Conservation (phyloP, 208 protist genomes). For the Leishmania amazonensis region DNA sequence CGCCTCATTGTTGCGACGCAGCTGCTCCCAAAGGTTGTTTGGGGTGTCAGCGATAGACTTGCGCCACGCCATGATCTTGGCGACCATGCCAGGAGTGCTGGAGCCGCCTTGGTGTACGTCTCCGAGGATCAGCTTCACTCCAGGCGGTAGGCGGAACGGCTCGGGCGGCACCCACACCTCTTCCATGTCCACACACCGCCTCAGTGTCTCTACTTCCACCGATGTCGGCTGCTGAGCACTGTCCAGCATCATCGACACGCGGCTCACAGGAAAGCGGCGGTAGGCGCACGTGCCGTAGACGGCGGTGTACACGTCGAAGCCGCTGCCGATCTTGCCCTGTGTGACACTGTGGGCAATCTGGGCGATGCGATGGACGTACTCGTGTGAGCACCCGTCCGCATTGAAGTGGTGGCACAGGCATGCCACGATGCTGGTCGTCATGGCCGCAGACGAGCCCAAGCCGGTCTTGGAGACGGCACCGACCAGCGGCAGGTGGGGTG, state of each 20-base stretch:
- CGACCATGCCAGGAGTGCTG: conserved; percentile 95
- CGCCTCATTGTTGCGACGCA: conserved; percentile 66
- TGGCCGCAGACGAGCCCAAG: conserved; percentile 93
- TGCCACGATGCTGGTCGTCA: conserved; percentile 93
- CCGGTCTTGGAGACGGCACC: conserved; percentile 94
- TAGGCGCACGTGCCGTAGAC: conserved; percentile 94
- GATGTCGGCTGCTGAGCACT: conserved; percentile 35
- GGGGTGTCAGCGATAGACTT: conserved; percentile 42
- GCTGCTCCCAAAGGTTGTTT: conserved; percentile 73
- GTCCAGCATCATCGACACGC: conserved; percentile 62
- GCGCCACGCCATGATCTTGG: conserved; percentile 92
- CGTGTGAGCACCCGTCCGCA: conserved; percentile 17
- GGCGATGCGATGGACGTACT: conserved; percentile 91
- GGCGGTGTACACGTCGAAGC: conserved; percentile 97
- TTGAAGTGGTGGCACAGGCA: conserved; percentile 72
- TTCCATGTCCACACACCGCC: conserved; percentile 48
- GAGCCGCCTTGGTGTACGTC: conserved; percentile 91
- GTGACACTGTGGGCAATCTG: conserved; percentile 94
- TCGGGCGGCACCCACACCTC: conserved; percentile 70
- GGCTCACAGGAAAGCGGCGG: conserved; percentile 77
- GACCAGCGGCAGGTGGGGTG: conserved; percentile 66
- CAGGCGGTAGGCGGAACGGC: conserved; percentile 75
- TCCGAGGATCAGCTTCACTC: conserved; percentile 88
- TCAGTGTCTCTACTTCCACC: conserved; percentile 49
- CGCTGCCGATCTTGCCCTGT: conserved; percentile 97